Evolutionary conservation across 257 asterid species (phyloP), one percentile per base, ranked within the genome.

Genomic region (Forsythia suspensa): DNA sequence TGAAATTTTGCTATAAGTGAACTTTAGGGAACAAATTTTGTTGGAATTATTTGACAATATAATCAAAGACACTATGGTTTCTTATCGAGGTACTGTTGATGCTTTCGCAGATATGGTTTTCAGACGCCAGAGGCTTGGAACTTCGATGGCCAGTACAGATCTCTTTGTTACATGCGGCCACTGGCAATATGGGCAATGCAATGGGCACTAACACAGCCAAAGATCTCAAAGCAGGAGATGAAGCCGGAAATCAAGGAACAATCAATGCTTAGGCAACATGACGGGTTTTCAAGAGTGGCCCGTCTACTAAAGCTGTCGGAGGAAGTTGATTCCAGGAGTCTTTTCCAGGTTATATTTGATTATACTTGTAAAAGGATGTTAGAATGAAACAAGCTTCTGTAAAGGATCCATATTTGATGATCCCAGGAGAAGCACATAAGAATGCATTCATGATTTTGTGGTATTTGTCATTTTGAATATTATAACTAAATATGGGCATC

Each of bases 171-270:
- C 90, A 96, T 96, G 99, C 88, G 98, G 1, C 98, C 99, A 11
- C 80, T 96, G 76, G 95, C 95, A 21, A 96, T 94, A 73, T 96
- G 99, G 98, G 97, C 98, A 16, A 96, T 96, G 98, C 99, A 96
- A 72, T 96, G 98, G 97, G 97, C 98, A 24, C 80, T 96, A 70
- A 86, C 91, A 10, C 89, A 82, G 63, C 90, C 87, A 3, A 86
- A 81, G 72, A 48, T 70, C 71, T 77, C 90, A 34, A 88, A 76
- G 81, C 85, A 79, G 48, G 87, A 91, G 65, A 57, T 0, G 78
- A 87, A 79, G 82, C 86, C 86, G 34, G 91, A 88, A 38, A 80
- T 94, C 36, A 84, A 61, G 5, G 90, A 85, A 84, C 97, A 86
- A 73, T 73, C 93, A 37, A 87, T 94, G 74, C 20, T 86, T 6